Evolutionary conservation across 2,329 filamentous ascomycete species (phyloP), one percentile per base, ranked within the genome.

Genomic region (Helminthosporium solani): DNA sequence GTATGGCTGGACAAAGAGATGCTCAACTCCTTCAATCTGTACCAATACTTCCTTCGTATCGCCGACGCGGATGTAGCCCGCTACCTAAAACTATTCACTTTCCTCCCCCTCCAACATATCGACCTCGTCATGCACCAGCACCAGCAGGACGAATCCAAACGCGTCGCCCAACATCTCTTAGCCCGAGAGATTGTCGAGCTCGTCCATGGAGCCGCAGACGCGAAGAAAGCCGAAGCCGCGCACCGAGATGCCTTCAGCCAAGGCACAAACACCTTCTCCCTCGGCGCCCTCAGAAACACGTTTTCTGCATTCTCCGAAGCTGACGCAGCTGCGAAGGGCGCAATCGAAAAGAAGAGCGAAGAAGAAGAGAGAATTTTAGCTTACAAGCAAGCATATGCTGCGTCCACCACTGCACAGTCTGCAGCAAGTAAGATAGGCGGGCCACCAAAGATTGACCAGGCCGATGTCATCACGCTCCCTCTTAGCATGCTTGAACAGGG

Each of bases 41-140:
- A 97, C 67, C 82, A 83, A 67, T 96, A 92, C 75, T 94, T 97
- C 60, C 78, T 96, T 53, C 83, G 89, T 40, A 85, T 87, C 0
- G 77, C 90, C 0, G 94, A 99, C 63, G 80, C 81, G 8, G 87
- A 95, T 43, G 83, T 97, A 3, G 87, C 90, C 69, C 80, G 78
- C 25, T 86, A 95, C 52, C 77, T 99, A 33, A 92, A 88, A 64
- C 80, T 96, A 18, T 90, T 99, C 66, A 99, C 94, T 0, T 96
- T 99, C 66, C 70, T 96, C 30, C 87, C 92, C 0, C 58, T 88
- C 2, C 63, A 78, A 7, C 69, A 82, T n/a, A 95, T 99, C 54
- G 64, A 77, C 2, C 61, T 75, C 12, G 69, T 88, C 42, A 87
- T 97, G 81, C 67, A 75, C 25, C 68, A 85, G 51, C 91, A 97